Conservation (phyloP, 495 filamentous ascomycete genomes). For the Chaetomium cochliodes region DNA sequence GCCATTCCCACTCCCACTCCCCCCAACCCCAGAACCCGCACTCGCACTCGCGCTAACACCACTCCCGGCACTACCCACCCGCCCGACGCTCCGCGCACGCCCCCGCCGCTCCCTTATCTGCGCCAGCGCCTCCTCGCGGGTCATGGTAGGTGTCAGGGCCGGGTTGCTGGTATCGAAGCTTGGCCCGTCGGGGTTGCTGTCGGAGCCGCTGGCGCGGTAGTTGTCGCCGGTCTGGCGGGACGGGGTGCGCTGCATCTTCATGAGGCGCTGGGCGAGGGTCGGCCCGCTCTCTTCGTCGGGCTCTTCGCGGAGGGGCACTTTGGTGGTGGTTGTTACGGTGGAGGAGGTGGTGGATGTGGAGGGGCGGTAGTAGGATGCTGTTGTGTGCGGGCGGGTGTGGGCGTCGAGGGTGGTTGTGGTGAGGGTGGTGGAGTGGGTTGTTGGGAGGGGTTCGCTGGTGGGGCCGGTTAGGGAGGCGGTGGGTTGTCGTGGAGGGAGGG, state of each 20-base stretch:
- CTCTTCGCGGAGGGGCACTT: slow-evolving; percentile 47
- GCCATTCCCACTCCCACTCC: neutral
- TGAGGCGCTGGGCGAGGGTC: slow-evolving; percentile 30
- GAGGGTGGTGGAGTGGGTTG: neutral
- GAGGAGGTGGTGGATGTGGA: slow-evolving; percentile 25
- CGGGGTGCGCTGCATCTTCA: slow-evolving; percentile 39
- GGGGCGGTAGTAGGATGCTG: slow-evolving; percentile 38
- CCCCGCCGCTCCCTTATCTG: slow-evolving; percentile 55
- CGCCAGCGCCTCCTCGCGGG: slow-evolving; percentile 56
- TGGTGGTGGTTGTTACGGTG: slow-evolving; percentile 48
- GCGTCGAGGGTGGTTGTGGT: neutral
- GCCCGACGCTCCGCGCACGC: slow-evolving; percentile 37
- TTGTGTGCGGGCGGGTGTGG: slow-evolving; percentile 26
- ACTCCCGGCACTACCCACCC: neutral
- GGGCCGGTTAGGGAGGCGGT: slow-evolving; percentile 3
- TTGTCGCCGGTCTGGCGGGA: slow-evolving; percentile 22
- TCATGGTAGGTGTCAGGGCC: slow-evolving; percentile 54
- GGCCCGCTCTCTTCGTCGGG: slow-evolving; percentile 27
- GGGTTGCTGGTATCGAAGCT: slow-evolving; percentile 51
- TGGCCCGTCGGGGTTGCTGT: slow-evolving; percentile 23
- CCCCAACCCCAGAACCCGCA: neutral
- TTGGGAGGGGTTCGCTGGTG: slow-evolving; percentile 5
- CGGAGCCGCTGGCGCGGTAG: neutral
- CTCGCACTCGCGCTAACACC: neutral
- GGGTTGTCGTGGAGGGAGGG: neutral